Base-by-base conservation (phyloP, 2,329 filamentous ascomycete genomes). In the Xylaria arbuscula region DNA sequence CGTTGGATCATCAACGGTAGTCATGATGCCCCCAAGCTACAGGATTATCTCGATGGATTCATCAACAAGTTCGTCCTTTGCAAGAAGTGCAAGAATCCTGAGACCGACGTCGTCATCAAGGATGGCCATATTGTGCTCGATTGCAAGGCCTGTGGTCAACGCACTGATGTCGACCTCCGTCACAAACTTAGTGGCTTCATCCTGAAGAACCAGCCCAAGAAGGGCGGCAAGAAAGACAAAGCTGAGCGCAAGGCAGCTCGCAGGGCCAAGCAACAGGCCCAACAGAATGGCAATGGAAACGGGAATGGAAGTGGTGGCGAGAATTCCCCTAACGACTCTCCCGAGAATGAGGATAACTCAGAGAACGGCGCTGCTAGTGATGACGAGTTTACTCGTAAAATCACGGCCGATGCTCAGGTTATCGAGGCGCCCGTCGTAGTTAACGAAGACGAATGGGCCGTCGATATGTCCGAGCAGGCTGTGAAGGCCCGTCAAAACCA, bases 1-100 rank as follows among this genome's bases (percentile, higher is more conserved):
- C 96, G 96, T 81, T 99, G 96, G 95, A 99, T 99, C 85, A 98
- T 99, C 89, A 99, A 99, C 84, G 96, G 96, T 80, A 93, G 95
- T 74, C 96, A 99, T 81, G 96, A 99, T 75, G 90, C 95, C 71
- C 85, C 87, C 81, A 98, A 98, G 87, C 92, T 99, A 57, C 96
- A 99, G 86, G 96, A 98, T 81, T 94, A 98, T 77, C 92, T 99
- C 57, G 95, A 98, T 81, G 94, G 94, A 76, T 99, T 99, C 88
- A 99, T 99, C 85, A 88, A 91, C 86, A 97, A 93, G 85, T 99
- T 98, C 76, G 96, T 99, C 78, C 94, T 99, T 72, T 99, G 96
- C 92, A 97, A 97, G 86, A 95, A 97, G 82, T 99, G 96, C 91
- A 97, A 97, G 90, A 99, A 99, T 82, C 96, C 96, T 42, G 96